These are phyloP conservation scores for Pyrrhoderma noxium DNA, from an alignment of 1,284 basidiomycete genomes.

Conservation along the genomic window DNA sequence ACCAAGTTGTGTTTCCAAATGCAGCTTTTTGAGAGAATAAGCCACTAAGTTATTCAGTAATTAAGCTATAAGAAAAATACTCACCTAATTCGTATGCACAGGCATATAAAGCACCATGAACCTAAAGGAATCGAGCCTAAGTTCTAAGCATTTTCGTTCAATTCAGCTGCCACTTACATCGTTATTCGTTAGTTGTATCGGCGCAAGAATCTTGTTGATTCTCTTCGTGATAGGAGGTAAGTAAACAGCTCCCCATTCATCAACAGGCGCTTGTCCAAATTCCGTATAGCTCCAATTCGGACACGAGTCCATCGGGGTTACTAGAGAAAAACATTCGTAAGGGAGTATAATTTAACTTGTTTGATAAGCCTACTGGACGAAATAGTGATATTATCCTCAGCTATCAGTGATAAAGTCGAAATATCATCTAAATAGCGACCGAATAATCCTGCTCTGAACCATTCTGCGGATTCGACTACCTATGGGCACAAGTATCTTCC, in stretches of 20 bases:
- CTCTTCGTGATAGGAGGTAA: slow-evolving; percentile 32
- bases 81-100: slow-evolving; percentile 36
- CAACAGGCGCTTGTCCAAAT: slow-evolving; percentile 31
- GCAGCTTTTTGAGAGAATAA: slow-evolving; percentile 23
- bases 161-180: slow-evolving; percentile 19
- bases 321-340: background rate
- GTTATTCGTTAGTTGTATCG: slow-evolving; percentile 27
- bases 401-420: slow-evolving; percentile 32
- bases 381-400: slow-evolving; percentile 33
- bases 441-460: slow-evolving; percentile 39
- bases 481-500: slow-evolving; percentile 6
- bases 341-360: background rate
- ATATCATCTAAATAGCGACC: slow-evolving; percentile 30
- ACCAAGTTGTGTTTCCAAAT: slow-evolving; percentile 35
- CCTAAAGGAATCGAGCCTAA: slow-evolving; percentile 4
- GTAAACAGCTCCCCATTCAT: slow-evolving; percentile 34
- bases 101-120: slow-evolving; percentile 39
- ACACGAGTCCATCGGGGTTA: slow-evolving; percentile 30
- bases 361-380: slow-evolving; percentile 33
- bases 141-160: background rate
- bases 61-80: no score
- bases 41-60: no score
- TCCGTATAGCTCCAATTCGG: slow-evolving; percentile 32
- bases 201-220: slow-evolving; percentile 31
- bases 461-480: slow-evolving; percentile 38